Evolutionary conservation across 768 basidiomycete species (phyloP).

Genomic region (Boletus subcaerulescens): DNA sequence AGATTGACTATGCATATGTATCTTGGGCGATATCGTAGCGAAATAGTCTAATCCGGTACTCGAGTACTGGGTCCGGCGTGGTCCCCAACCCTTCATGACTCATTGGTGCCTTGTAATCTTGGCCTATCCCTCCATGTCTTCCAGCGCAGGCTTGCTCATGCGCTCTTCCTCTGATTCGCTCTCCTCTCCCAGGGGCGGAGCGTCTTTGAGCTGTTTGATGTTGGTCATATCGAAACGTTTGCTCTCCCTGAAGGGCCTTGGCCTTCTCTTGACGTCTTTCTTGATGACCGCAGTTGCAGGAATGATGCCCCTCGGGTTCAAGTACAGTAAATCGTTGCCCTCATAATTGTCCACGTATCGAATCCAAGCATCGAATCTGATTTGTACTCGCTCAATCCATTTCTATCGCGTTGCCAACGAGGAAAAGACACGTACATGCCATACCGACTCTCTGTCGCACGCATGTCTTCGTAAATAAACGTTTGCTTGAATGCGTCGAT

Average conservation of each 20-base stretch:
- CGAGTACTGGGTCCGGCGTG: too few relatives aligned
- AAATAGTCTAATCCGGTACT: slow-evolving; percentile 2
- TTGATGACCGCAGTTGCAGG: slow-evolving; percentile 67
- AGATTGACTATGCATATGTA: not conserved
- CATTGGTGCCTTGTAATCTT: not conserved
- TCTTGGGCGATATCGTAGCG: slow-evolving; percentile 1
- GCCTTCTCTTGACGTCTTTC: slow-evolving; percentile 49
- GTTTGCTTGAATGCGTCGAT: slow-evolving; percentile 84
- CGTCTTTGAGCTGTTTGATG: slow-evolving; percentile 30
- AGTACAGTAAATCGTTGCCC: slow-evolving; percentile 74
- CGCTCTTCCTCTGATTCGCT: slow-evolving; percentile 44
- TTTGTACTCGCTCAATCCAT: not conserved
- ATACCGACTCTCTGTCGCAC: slow-evolving; percentile 73
- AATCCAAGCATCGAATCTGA: slow-evolving; percentile 84
- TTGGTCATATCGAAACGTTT: slow-evolving; percentile 63
- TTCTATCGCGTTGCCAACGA: not conserved
- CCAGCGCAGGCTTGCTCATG: slow-evolving; percentile 42
- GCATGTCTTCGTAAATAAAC: slow-evolving; percentile 85
- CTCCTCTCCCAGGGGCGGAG: slow-evolving; percentile 32
- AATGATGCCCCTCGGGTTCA: slow-evolving; percentile 76
- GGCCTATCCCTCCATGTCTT: slow-evolving; percentile 48
- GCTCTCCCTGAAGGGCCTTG: slow-evolving; percentile 65
- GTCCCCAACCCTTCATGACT: too few relatives aligned
- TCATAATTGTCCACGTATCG: slow-evolving; percentile 70
- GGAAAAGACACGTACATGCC: slow-evolving; percentile 57